Evolutionary conservation across 495 filamentous ascomycete genomes (phyloP).

Genomic region (Penicillium steckii): DNA sequence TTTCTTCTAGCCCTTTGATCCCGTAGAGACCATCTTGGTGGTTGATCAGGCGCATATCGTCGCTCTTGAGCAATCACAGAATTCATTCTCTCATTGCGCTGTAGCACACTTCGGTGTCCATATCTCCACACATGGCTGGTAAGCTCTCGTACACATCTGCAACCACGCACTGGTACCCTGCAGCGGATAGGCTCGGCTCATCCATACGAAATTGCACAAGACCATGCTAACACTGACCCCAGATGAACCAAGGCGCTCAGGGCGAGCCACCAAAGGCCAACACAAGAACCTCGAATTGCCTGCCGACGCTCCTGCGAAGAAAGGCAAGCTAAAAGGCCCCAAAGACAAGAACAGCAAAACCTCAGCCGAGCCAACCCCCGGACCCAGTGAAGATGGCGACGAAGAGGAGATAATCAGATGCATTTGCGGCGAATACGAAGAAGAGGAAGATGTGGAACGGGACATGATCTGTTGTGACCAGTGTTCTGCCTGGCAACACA

Average conservation of each 20-base stretch:
- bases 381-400: conserved; percentile 63
- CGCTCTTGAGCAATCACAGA: conserved; percentile 15
- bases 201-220: conserved; percentile 3
- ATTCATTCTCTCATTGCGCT: conserved; percentile 28
- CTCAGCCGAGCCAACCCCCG: conserved; percentile 49
- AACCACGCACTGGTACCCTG: conserved; percentile 4
- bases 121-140: conserved; percentile 44
- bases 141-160: conserved; percentile 40
- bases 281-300: conserved; percentile 79
- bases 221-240: conserved; percentile 34
- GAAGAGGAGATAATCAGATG: conserved; percentile 82
- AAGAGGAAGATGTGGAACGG: conserved; percentile 75
- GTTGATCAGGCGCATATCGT: conserved; percentile 29
- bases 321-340: conserved; percentile 59
- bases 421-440: conserved; percentile 84
- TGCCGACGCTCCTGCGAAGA: conserved; percentile 55
- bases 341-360: conserved; percentile 50
- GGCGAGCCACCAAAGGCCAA: conserved; percentile 92
- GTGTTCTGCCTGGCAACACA: conserved; percentile 94
- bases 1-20: conserved; percentile 30
- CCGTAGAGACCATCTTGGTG: conserved; percentile 40
- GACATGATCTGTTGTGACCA: conserved; percentile 90
- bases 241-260: conserved; percentile 91
- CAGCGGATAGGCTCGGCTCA: neutral
- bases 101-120: conserved; percentile 36